Percentiles rank a stretch among this genome's conserved stretches.
These are phyloP conservation scores for Hordeum pubiflorum DNA, from an alignment of 202 grass and related monocot species.

Conservation along the genomic window DNA sequence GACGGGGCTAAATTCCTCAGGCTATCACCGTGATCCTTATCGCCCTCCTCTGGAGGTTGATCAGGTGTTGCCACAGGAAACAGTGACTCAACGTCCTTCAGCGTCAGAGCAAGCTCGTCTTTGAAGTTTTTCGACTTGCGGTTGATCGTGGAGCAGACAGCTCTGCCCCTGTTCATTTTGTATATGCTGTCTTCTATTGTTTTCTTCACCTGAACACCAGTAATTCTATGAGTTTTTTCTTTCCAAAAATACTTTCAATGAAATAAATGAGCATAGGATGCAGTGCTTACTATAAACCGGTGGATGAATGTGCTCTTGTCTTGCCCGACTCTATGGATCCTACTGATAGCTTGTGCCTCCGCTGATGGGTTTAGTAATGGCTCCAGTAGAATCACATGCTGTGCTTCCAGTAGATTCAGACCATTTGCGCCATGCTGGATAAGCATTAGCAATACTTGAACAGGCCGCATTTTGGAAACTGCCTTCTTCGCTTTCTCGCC, in stretches of 20 bases:
- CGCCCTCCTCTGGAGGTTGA: conserved; percentile 31
- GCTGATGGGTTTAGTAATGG: conserved; percentile 80
- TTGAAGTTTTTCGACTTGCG: conserved; percentile 61
- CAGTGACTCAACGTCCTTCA: conserved; percentile 71
- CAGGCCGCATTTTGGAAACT: conserved; percentile 21
- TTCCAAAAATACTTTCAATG: neutral
- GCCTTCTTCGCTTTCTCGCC: conserved; percentile 30
- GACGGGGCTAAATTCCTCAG: conserved; percentile 63
- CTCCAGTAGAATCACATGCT: conserved; percentile 82
- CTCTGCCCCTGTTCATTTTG: conserved; percentile 64
- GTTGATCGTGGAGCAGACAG: conserved; percentile 51
- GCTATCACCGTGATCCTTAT: conserved; percentile 28
- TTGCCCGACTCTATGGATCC: conserved; percentile 88
- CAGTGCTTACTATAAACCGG: conserved; percentile 62
- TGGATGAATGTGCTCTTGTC: conserved; percentile 88
- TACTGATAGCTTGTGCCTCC: conserved; percentile 89
- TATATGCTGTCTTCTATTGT: conserved; percentile 91
- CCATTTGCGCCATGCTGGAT: conserved; percentile 86
- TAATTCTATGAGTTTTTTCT: neutral
- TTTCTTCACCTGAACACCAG: conserved; percentile 58
- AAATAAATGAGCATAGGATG: neutral
- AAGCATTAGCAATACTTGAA: conserved; percentile 90
- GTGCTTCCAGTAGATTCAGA: conserved; percentile 95
- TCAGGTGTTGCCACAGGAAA: conserved; percentile 47
- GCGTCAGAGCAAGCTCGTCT: conserved; percentile 69